Base-by-base conservation (phyloP, 768 basidiomycete genomes). In the Auricularia sp. region DNA sequence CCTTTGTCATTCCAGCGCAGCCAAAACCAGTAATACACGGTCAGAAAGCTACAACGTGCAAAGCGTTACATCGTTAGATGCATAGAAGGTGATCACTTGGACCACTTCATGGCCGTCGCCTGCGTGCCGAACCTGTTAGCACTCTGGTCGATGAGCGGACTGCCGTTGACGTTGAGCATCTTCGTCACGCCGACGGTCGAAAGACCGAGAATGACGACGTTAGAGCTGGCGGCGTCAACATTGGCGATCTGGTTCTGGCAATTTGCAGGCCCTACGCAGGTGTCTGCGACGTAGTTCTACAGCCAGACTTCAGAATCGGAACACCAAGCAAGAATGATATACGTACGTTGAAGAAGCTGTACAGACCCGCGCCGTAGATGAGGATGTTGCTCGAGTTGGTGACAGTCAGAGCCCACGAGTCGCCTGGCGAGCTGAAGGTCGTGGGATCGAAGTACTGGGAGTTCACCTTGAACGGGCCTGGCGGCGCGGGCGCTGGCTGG, bases 271-370 rank as follows among this genome's bases (percentile, higher is more conserved):
- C 43, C 43, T 16, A 66, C 33, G 65, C 67, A 70, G 14, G 64
- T 63, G 14, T 66, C 56, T 6, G 21, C 61, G 54, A 59, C 56
- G 34, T 70, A 70, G 18, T 56, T 63, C 21, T 21, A 68, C 66
- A 68, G 62, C 29, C 29, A 68, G 68, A 36, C 4, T 6, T 59
- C 56, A 59, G 12, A 8, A 59, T 8, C 14, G 21, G 36, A 23
- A 21, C 56, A 12, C 11, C 10, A 18, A 34, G 1, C 11, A 7
- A 23, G 6, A 59, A 8, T 33, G 61, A 63, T 36, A 29, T 21
- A 34, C 10, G 71, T 61, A 83, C 84, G 64, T 74, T 70, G 79
- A 84, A 90, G 78, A 88, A 59, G 10, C 56, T 61, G 63, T 70
- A 70, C 29, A 66, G 56, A 23, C 68, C 68, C 14, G 67, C 69